Evolutionary conservation across 352 stramenopile genomes (phyloP).

Genomic region (Phytophthora palmivora): DNA sequence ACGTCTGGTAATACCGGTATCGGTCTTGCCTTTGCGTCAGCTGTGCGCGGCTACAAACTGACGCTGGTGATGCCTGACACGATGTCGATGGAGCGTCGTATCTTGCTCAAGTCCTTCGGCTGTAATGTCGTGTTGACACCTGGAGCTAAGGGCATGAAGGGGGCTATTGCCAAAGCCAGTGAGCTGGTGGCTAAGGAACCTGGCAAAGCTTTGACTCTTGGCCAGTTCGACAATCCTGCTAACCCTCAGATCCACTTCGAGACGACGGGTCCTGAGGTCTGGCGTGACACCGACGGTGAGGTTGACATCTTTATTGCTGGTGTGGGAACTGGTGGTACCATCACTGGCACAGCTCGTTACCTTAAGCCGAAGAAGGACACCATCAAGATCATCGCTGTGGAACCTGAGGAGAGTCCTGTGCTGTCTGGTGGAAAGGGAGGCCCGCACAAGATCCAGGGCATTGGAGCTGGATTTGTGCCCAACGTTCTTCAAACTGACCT

Average conservation of each 20-base stretch:
- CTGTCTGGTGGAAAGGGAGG: conserved; percentile 82
- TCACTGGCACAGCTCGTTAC: conserved; percentile 86
- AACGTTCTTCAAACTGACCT: conserved; percentile 82
- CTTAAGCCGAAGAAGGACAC: conserved; percentile 89
- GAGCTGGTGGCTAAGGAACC: conserved; percentile 79
- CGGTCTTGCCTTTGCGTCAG: conserved; percentile 92
- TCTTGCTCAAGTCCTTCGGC: conserved; percentile 94
- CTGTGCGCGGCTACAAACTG: conserved; percentile 91
- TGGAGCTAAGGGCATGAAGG: conserved; percentile 83
- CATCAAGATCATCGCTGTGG: conserved; percentile 85
- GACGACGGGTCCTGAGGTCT: conserved; percentile 90
- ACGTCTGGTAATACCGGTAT: conserved; percentile 97
- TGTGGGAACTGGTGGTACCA: conserved; percentile 88
- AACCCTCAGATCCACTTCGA: conserved; percentile 95
- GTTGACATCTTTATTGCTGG: conserved; percentile 91
- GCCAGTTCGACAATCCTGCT: conserved; percentile 97
- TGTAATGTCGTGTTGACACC: conserved; percentile 93
- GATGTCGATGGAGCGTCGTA: conserved; percentile 96
- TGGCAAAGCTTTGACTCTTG: conserved; percentile 81
- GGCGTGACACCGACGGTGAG: conserved; percentile 87
- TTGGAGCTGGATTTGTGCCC: conserved; percentile 84
- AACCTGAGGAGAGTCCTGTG: conserved; percentile 86
- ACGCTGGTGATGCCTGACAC: conserved; percentile 96
- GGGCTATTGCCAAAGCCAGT: conserved; percentile 79
- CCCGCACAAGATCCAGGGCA: conserved; percentile 90